Conservation (phyloP, 2,329 filamentous ascomycete genomes). For the Dactylonectria estremocensis region DNA sequence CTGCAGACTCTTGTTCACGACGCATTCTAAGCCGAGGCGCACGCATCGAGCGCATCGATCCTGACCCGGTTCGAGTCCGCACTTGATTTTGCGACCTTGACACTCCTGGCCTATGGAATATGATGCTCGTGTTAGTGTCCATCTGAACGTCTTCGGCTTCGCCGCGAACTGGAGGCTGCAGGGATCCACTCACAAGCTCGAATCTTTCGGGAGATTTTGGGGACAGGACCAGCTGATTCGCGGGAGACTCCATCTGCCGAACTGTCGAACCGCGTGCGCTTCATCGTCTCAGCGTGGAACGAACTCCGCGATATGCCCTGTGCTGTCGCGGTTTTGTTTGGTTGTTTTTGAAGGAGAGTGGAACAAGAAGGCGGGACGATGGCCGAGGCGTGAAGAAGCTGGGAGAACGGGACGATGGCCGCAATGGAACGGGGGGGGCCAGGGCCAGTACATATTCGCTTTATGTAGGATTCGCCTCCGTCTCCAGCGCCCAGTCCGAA, state of each 20-base stretch:
- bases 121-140: not conserved
- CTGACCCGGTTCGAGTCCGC: conserved; percentile 63
- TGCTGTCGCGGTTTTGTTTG: not conserved
- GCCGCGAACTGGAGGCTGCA: not conserved
- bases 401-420: not conserved
- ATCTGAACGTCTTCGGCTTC: not conserved
- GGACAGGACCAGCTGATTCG: conserved; percentile 21
- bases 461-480: not conserved
- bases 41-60: conserved; percentile 64
- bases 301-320: conserved; percentile 1
- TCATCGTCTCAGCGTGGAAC: conserved; percentile 17
- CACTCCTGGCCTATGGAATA: conserved; percentile 58
- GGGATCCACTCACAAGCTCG: conserved; percentile 49
- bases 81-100: conserved; percentile 70
- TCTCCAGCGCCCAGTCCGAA: not conserved
- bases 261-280: conserved; percentile 20
- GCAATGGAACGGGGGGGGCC: not conserved
- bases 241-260: conserved; percentile 1
- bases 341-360: not conserved
- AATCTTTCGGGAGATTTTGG: conserved; percentile 53
- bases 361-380: conserved; percentile 16
- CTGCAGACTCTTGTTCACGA: conserved; percentile 70
- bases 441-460: not conserved
- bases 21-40: conserved; percentile 65
- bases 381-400: conserved; percentile 13